Conservation (phyloP, 1,284 basidiomycete genomes). For the Schizopora paradoxa region DNA sequence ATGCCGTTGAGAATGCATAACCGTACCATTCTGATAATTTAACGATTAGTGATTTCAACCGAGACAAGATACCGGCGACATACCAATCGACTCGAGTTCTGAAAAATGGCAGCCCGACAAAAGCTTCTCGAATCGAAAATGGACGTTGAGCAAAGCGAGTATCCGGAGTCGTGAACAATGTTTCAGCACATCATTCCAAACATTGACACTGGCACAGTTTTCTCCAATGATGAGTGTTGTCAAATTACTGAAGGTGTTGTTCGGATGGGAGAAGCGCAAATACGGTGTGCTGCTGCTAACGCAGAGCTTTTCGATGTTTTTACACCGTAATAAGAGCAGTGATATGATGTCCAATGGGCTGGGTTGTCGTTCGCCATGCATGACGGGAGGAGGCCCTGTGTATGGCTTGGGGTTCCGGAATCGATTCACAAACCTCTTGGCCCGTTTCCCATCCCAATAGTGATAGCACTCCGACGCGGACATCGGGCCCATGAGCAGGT, state of each 20-base stretch:
- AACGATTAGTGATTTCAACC: neutral
- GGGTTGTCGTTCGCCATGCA: conserved; percentile 3
- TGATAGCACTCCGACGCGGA: conserved; percentile 4
- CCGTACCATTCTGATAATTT: neutral
- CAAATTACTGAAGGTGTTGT: neutral
- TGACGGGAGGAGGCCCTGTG: conserved; percentile 1
- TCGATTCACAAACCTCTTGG: too few relatives aligned
- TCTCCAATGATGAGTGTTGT: conserved; percentile 1
- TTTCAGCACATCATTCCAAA: conserved; percentile 1
- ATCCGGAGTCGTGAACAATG: neutral
- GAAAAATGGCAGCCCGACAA: conserved; percentile 1
- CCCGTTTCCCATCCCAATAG: neutral
- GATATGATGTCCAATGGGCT: conserved; percentile 4
- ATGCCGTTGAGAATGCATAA: conserved; percentile 3
- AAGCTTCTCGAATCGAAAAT: conserved; percentile 5
- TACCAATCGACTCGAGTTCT: conserved; percentile 1
- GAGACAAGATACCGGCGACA: neutral
- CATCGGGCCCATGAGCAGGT: neutral
- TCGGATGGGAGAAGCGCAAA: conserved; percentile 3
- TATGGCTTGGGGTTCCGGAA: neutral
- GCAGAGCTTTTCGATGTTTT: conserved; percentile 1
- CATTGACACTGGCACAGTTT: neutral
- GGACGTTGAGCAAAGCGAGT: conserved; percentile 2
- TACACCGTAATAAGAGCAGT: conserved; percentile 1
- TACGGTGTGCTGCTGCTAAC: neutral